phyloP scores from a whole-genome alignment of 192 early-diverging fungal genomes.

The Lunasporangiospora selenospora region DNA sequence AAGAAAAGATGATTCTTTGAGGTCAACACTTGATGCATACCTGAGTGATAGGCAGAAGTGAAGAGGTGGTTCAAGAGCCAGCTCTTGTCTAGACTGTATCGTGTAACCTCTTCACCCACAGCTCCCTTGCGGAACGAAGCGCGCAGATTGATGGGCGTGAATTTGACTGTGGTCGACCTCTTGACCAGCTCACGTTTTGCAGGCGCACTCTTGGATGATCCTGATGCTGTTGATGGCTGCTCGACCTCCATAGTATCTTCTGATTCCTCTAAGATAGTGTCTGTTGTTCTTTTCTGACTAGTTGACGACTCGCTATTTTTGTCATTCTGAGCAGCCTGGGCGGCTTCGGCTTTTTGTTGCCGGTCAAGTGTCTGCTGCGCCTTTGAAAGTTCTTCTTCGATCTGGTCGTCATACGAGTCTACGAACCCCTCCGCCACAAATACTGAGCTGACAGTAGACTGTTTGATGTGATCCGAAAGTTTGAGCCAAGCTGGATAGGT shows the following conservation, averaged over 20 bases:
- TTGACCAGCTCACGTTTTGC: not conserved
- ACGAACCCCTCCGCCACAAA: constrained; percentile 24
- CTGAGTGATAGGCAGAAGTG: constrained; percentile 48
- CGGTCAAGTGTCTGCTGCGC: constrained; percentile 64
- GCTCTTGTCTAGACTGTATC: constrained; percentile 89
- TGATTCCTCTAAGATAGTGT: constrained; percentile 23
- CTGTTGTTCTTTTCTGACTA: not conserved
- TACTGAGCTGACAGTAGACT: constrained; percentile 5
- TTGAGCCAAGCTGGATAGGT: constrained; percentile 80
- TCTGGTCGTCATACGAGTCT: constrained; percentile 56
- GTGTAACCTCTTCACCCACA: constrained; percentile 67
- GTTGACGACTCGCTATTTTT: not conserved
- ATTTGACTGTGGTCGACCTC: constrained; percentile 41
- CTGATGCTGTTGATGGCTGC: not conserved
- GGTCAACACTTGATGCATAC: constrained; percentile 24
- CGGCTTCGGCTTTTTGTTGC: constrained; percentile 58
- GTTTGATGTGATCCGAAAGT: constrained; percentile 73
- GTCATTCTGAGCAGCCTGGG: constrained; percentile 9
- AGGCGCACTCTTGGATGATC: not conserved
- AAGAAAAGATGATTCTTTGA: not conserved
- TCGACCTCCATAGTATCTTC: constrained; percentile 12
- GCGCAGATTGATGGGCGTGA: constrained; percentile 81
- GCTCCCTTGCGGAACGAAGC: constrained; percentile 83
- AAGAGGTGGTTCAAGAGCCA: constrained; percentile 76
- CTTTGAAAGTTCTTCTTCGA: constrained; percentile 49